Conservation (phyloP, 208 protist species). For the Trypanosoma congolense region DNA sequence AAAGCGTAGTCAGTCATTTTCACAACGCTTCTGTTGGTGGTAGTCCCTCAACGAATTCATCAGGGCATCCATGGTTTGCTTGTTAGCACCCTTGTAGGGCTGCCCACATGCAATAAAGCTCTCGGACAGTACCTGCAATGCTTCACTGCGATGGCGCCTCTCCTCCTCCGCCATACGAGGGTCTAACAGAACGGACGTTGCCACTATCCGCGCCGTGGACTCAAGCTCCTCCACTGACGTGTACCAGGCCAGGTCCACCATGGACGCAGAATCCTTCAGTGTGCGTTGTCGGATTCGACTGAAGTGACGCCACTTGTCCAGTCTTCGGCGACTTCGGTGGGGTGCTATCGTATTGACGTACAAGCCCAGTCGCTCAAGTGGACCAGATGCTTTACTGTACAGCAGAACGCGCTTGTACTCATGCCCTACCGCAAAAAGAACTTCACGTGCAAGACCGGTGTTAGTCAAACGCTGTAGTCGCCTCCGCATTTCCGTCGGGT, state of each 20-base stretch:
- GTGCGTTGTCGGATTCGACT: conserved; percentile 46
- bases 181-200: conserved; percentile 54
- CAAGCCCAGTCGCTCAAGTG: conserved; percentile 13
- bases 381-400: conserved; percentile 35
- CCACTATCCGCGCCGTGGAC: conserved; percentile 53
- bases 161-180: conserved; percentile 28
- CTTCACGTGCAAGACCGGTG: conserved; percentile 75
- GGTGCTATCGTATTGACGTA: conserved; percentile 31
- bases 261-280: conserved; percentile 68
- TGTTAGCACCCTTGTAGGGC: conserved; percentile 70
- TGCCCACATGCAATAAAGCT: conserved; percentile 66
- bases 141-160: conserved; percentile 34
- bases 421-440: conserved; percentile 55
- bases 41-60: conserved; percentile 77
- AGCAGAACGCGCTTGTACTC: conserved; percentile 61
- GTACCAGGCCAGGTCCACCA: conserved; percentile 83
- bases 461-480: conserved; percentile 43
- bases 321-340: conserved; percentile 34
- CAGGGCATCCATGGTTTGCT: conserved; percentile 68
- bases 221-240: conserved; percentile 63
- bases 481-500: conserved; percentile 18
- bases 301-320: conserved; percentile 38
- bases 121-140: conserved; percentile 44
- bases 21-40: conserved; percentile 48
- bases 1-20: conserved; percentile 11